Base-by-base conservation (phyloP, 2,329 filamentous ascomycete genomes). In the Fusarium armeniacum region DNA sequence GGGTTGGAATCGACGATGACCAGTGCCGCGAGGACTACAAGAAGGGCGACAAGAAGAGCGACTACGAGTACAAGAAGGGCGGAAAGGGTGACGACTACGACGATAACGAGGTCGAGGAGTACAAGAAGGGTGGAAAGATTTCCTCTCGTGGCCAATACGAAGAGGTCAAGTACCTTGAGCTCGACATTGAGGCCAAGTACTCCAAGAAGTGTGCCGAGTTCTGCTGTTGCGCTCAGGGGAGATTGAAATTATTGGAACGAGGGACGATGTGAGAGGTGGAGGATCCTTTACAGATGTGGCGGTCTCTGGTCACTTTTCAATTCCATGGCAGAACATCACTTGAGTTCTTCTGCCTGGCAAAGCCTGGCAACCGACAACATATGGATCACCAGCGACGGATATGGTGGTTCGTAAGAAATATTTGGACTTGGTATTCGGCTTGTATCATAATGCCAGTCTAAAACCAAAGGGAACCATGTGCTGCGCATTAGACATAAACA, bases 361-460 rank as follows among this genome's bases (percentile, higher is more conserved):
- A 30, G 41, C 15, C 24, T 20, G 32, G 24, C 22, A 9, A 6
- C 32, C 18, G 24, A 38, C 22, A 52, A 52, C 13, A 6, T 6
- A 28, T 15, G 6, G 13, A 22, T 52, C 35, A 41, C 3, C 24
- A 41, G 3, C 3, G 24, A 52, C 13, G 13, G 18, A 40, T 2
- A 52, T 52, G 49, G 24, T 40, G 49, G 35, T 41, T 30, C 35
- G 24, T 18, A 52, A 82, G 74, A 82, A 78, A 67, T 85, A 89
- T 65, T 70, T 88, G 67, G 82, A 87, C 50, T 87, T 76, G 77
- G 55, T 40, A 41, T 40, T 59, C 45, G 47, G 35, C 46, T 44
- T 50, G 38, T 45, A 61, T 65, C 54, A 67, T 56, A 32, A 62
- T 67, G 49, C 58, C 41, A 61, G 46, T 58, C 59, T 67, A 70